A percentile compares a stretch with the other conserved stretches of the same genome.
phyloP scores from a whole-genome alignment of 2,329 filamentous ascomycete species.

The Scytalidium lignicola region DNA sequence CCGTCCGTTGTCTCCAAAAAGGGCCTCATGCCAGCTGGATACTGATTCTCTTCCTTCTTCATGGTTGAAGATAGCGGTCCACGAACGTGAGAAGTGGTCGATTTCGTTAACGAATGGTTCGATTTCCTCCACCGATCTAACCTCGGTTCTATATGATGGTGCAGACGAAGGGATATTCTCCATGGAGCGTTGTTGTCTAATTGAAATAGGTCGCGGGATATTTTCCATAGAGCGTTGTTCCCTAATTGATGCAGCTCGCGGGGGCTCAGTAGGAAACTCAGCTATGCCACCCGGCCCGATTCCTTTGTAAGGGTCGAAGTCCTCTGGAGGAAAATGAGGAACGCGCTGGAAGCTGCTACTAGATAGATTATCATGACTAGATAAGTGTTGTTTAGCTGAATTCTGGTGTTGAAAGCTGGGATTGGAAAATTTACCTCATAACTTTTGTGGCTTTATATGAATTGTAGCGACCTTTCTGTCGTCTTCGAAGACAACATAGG shows the following conservation, averaged over 20 bases:
- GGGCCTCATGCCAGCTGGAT: background rate
- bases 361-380: background rate
- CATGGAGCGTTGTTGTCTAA: too few relatives aligned
- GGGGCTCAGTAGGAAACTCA: background rate
- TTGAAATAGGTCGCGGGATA: too few relatives aligned
- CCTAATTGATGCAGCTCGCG: too few relatives aligned
- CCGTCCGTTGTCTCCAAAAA: background rate
- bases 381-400: background rate
- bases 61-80: background rate
- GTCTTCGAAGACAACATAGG: constrained; percentile 13
- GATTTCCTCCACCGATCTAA: too few relatives aligned
- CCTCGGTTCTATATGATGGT: too few relatives aligned
- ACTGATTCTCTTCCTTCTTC: background rate
- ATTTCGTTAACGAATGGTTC: background rate
- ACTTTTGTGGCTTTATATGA: constrained; percentile 8
- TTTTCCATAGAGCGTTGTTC: too few relatives aligned
- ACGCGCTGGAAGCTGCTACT: background rate
- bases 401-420: background rate
- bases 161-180: too few relatives aligned
- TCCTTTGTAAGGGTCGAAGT: background rate
- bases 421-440: constrained; percentile 8
- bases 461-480: constrained; percentile 3
- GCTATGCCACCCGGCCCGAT: background rate
- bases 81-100: background rate
- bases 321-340: background rate